phyloP scores from a whole-genome alignment of 257 asterid species.

The Coffea eugenioides region DNA sequence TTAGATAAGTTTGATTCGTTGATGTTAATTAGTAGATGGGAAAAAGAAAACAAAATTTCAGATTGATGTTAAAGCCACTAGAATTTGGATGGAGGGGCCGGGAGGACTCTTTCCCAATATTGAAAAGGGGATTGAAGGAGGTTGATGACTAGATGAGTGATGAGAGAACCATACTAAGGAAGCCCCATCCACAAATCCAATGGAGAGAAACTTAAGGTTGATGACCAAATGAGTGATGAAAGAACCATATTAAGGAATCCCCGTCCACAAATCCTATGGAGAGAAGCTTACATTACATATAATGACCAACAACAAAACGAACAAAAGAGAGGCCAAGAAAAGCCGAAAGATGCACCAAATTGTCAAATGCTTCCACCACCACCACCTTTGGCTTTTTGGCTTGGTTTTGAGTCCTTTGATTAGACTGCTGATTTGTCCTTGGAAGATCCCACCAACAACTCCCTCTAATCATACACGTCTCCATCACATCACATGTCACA shows the following conservation, averaged over 20 bases:
- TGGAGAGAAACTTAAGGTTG: neutral
- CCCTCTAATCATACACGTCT: slow-evolving; percentile 10
- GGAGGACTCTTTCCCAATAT: neutral
- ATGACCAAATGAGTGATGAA: neutral
- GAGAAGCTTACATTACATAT: neutral
- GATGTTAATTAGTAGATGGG: neutral
- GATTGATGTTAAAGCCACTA: neutral
- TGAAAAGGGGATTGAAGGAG: neutral
- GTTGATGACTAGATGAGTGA: neutral
- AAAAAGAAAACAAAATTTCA: neutral
- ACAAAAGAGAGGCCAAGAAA: neutral
- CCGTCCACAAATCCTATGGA: slow-evolving; percentile 11
- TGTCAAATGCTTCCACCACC: neutral
- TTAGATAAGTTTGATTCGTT: neutral
- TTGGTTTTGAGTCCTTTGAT: neutral
- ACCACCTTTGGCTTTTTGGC: neutral
- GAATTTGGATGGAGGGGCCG: neutral
- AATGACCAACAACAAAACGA: neutral
- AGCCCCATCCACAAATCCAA: slow-evolving; percentile 16
- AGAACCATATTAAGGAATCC: slow-evolving; percentile 3
- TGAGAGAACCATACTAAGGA: neutral
- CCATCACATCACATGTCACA: slow-evolving; percentile 15
- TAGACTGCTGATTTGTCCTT: slow-evolving; percentile 21
- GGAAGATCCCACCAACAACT: slow-evolving; percentile 20
- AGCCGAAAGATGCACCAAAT: neutral